Base-by-base conservation (phyloP, 2,329 filamentous ascomycete species). In the Reticulascus tulasneorum region DNA sequence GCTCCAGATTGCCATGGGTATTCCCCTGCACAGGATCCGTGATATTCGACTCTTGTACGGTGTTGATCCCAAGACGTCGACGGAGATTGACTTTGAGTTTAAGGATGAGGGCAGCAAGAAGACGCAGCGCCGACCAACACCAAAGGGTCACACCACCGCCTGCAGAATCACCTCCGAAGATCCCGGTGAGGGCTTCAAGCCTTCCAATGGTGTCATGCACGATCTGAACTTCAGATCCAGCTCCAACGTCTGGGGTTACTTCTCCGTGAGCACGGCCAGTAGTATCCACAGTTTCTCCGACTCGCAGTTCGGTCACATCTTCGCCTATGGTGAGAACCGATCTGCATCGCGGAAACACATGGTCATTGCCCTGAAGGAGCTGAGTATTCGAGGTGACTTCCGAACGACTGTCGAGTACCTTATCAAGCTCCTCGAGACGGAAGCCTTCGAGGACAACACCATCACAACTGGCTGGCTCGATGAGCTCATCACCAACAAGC, bases 181-280 rank as follows among this genome's bases (percentile, higher is more conserved):
- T 61, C 93, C 93, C 9, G 93, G 94, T 55, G 93, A 98, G 74
- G 93, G 93, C 35, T 98, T 98, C 81, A 98, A 98, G 78, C 93
- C 93, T 40, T 98, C 93, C 29, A 94, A 91, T 56, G 93, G 93
- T 80, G 94, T 91, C 35, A 94, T 98, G 80, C 93, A 97, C 71
- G 93, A 98, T 59, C 73, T 98, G 57, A 98, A 98, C 75, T 98
- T 98, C 80, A 81, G 93, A 59, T 94, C 86, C 71, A 95, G 89
- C 62, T 97, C 93, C 46, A 98, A 98, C 52, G 93, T 97, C 38
- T 98, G 93, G 93, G 93, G 93, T 75, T 98, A 98, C 69, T 98
- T 98, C 80, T 98, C 93, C 35, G 93, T 98, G 62, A 87, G 90
- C 70, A 93, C 90, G 9, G 84, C 89, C 37, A 91, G 90, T 69